Evolutionary conservation across 2,329 filamentous ascomycete genomes (phyloP).

Genomic region (Plectosphaerella cucumerina): DNA sequence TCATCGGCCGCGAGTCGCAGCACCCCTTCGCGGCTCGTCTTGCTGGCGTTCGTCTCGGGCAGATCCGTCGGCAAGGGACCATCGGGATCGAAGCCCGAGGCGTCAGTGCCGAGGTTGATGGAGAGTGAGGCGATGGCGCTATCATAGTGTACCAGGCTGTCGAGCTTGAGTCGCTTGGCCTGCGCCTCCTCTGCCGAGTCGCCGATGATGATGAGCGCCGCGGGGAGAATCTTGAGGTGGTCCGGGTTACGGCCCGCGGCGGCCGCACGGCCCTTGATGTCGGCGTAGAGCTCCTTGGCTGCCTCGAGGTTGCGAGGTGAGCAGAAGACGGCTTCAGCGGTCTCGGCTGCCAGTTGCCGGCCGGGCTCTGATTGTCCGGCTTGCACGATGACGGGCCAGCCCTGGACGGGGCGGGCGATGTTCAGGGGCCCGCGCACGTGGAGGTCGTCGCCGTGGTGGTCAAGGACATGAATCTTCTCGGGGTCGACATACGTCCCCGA

Average conservation of each 20-base stretch:
- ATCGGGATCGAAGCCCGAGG: constrained; percentile 43
- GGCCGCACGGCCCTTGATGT: constrained; percentile 43
- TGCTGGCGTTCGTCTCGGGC: constrained; percentile 51
- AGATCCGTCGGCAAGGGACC: constrained; percentile 41
- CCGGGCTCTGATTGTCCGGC: constrained; percentile 50
- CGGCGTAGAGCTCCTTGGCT: constrained; percentile 43
- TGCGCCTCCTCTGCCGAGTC: constrained; percentile 44
- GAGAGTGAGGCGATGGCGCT: constrained; percentile 49
- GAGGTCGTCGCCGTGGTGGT: constrained; percentile 44
- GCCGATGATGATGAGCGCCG: constrained; percentile 44
- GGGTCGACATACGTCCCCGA: constrained; percentile 46
- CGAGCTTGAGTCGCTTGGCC: constrained; percentile 42
- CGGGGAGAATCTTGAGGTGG: constrained; percentile 47
- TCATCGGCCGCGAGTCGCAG: constrained; percentile 40
- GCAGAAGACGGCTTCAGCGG: constrained; percentile 49
- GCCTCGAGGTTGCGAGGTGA: constrained; percentile 38
- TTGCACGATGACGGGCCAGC: constrained; percentile 52
- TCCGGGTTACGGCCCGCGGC: constrained; percentile 39
- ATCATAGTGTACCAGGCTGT: constrained; percentile 50
- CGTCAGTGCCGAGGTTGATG: constrained; percentile 41
- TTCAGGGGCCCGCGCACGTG: constrained; percentile 44
- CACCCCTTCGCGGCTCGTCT: constrained; percentile 38
- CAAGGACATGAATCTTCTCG: constrained; percentile 44
- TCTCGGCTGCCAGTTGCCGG: constrained; percentile 45
- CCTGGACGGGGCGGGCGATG: constrained; percentile 48